Evolutionary conservation across 495 filamentous ascomycete genomes (phyloP), one percentile per base, ranked within the genome.

Genomic region (Xylaria longipes): DNA sequence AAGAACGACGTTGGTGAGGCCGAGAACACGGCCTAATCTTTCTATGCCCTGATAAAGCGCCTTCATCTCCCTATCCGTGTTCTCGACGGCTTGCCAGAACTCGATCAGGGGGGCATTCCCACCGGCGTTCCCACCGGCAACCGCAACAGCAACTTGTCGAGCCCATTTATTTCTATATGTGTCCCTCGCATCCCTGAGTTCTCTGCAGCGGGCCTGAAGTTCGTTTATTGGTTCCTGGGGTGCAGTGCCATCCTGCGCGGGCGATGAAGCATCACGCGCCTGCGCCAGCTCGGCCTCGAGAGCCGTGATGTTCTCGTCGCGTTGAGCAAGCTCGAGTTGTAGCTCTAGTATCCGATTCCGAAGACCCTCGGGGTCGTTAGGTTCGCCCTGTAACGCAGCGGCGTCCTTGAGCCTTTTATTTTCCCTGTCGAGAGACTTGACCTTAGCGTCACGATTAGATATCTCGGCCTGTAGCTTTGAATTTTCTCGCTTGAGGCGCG

Each of bases 1-100:
- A 6, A 56, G 27, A 15, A 33, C 45, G 14, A 20, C 27, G 22
- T 62, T 58, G 0, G 35, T 17, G 41, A 73, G 46, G n/a, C 72
- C 72, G n/a, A 73, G 58, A 22, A 33, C 20, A 22, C 43, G 31
- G 14, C 39, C 57, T 20, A 73, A 17, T 29, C 22, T 20, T 2
- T 54, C 33, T 33, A 73, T 52, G 1, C 54, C 61, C 11, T 39
- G 9, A 45, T 70, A 70, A 12, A 73, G 67, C 29, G 62, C 29
- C 52, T 45, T 52, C 0, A 70, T 70, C 25, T 58, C 61, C 25
- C 8, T 5, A 5, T 41, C 4, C 6, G 68, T 73, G 41, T 46
- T 41, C 54, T 73, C 62, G 14, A 73, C 62, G 0, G 45, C 50
- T n/a, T 39, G n/a, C 71, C 71, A 73, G 31, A 70, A 73, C 11